Percentiles rank a stretch among this genome's conserved stretches.
Conservation (phyloP, 768 basidiomycete species). For the Glaciozyma antarctica region DNA sequence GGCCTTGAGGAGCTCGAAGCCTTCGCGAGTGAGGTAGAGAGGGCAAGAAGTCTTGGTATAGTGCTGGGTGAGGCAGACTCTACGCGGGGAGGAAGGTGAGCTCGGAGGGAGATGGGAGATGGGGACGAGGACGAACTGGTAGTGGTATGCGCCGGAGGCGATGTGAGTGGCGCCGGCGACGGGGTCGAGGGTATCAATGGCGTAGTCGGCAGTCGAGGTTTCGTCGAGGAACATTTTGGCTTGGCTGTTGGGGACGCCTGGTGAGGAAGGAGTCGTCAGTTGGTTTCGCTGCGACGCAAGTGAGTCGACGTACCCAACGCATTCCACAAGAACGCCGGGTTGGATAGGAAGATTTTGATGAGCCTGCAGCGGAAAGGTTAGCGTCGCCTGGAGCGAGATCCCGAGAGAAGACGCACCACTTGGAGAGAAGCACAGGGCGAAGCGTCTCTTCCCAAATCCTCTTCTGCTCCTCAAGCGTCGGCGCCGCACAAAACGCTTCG, state of each 20-base stretch:
- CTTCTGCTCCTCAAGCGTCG: conserved; percentile 53
- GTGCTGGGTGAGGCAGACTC: conserved; percentile 20
- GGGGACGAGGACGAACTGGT: conserved; percentile 43
- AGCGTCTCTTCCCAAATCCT: conserved; percentile 55
- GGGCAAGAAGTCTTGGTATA: conserved; percentile 43
- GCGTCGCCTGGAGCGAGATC: too few relatives aligned
- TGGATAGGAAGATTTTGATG: conserved; percentile 28
- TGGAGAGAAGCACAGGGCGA: conserved; percentile 54
- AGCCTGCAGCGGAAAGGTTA: too few relatives aligned
- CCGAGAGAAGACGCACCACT: conserved; percentile 41
- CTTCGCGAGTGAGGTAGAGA: conserved; percentile 53
- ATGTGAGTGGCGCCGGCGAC: conserved; percentile 44
- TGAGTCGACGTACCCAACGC: conserved; percentile 55
- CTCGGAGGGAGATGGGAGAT: not conserved
- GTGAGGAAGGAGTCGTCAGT: not conserved
- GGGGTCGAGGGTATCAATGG: conserved; percentile 42
- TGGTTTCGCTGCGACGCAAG: conserved; percentile 1
- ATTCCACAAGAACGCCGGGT: conserved; percentile 55
- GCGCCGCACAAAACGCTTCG: conserved; percentile 49
- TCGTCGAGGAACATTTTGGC: conserved; percentile 19
- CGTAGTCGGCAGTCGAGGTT: conserved; percentile 39
- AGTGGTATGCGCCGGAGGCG: conserved; percentile 56
- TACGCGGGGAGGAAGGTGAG: not conserved
- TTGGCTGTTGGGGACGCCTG: conserved; percentile 44
- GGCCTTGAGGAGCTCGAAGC: conserved; percentile 52